phyloP scores from a whole-genome alignment of 1,284 basidiomycete species.

The Wolfiporia cocos region DNA sequence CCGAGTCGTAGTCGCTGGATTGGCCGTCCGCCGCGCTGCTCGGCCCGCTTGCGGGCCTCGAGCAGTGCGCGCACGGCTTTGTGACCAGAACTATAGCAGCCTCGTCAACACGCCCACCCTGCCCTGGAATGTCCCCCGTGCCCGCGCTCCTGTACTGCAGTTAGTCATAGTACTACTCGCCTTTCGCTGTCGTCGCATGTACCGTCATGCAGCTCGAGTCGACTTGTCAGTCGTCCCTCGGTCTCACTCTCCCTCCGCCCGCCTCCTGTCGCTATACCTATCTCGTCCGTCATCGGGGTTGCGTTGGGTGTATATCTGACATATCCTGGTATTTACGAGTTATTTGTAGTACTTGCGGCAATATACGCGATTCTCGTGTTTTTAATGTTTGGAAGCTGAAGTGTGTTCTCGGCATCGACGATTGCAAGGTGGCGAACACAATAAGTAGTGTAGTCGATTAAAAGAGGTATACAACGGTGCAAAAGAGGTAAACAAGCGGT shows the following conservation, averaged over 20 bases:
- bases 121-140: conserved; percentile 7
- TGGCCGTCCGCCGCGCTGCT: conserved; percentile 10
- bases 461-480: no score
- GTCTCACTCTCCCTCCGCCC: not conserved
- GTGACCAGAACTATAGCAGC: not conserved
- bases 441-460: no score
- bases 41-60: conserved; percentile 7
- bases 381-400: no score
- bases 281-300: no score
- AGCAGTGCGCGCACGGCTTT: conserved; percentile 1
- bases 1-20: conserved; percentile 12
- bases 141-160: conserved; percentile 1
- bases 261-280: no score
- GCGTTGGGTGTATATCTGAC: no score
- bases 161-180: conserved; percentile 4
- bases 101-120: conserved; percentile 6
- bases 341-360: no score
- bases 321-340: no score
- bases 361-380: no score
- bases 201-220: conserved; percentile 8
- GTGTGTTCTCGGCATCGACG: no score
- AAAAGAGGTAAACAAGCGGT: no score
- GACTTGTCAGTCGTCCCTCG: conserved; percentile 4
- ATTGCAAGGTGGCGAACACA: no score
- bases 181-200: not conserved